Conservation (phyloP, 2,329 filamentous ascomycete genomes). For the Ophiostoma angusticollis region DNA sequence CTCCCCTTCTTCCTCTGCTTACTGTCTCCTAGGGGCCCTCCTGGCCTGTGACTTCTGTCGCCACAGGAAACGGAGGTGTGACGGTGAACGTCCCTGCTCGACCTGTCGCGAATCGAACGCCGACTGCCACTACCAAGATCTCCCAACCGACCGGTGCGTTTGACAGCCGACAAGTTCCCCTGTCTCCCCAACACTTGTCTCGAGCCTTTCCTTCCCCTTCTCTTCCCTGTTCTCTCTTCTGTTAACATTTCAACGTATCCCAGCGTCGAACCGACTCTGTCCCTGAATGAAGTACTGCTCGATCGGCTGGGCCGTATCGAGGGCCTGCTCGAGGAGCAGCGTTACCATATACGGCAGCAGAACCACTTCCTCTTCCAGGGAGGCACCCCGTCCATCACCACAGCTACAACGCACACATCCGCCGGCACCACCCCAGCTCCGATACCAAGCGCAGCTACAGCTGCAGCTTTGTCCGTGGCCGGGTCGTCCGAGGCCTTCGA, state of each 20-base stretch:
- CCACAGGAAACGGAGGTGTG: conserved; percentile 26
- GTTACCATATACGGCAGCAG: background rate
- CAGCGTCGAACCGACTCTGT: conserved; percentile 5
- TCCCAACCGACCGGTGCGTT: conserved; percentile 20
- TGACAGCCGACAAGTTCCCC: too few relatives aligned
- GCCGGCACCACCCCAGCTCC: too few relatives aligned
- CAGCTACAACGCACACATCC: background rate
- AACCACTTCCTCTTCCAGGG: background rate
- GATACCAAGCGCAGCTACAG: too few relatives aligned
- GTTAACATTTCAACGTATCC: background rate
- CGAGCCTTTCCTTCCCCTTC: background rate
- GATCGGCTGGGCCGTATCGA: conserved; percentile 28
- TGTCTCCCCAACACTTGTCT: too few relatives aligned
- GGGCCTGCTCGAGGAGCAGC: conserved; percentile 17
- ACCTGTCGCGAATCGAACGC: conserved; percentile 26
- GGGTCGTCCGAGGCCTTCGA: too few relatives aligned
- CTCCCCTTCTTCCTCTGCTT: background rate
- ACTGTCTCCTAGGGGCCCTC: conserved; percentile 20
- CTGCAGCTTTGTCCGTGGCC: too few relatives aligned
- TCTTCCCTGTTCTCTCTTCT: background rate
- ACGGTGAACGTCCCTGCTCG: conserved; percentile 26
- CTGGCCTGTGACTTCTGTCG: conserved; percentile 29
- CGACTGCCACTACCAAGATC: conserved; percentile 27
- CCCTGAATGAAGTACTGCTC: conserved; percentile 20
- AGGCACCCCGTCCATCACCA: too few relatives aligned